Conservation (phyloP, 2,329 filamentous ascomycete genomes). For the Phoma sp. region DNA sequence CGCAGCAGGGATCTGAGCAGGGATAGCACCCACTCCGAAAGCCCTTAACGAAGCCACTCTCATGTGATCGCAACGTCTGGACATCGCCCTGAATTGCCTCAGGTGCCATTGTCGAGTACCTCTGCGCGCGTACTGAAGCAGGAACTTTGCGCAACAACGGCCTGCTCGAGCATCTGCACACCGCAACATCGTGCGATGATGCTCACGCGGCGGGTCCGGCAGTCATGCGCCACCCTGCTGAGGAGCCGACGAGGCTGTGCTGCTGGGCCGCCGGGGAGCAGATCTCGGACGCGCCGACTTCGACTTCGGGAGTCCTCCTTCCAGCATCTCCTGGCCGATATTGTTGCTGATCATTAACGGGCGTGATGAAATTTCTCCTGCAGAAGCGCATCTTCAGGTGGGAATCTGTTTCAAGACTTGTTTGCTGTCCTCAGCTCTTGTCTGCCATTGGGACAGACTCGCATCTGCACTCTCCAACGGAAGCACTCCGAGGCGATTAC, state of each 20-base stretch:
- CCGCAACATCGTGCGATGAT: conserved; percentile 13
- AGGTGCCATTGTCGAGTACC: conserved; percentile 38
- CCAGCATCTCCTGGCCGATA: conserved; percentile 23
- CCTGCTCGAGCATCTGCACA: conserved; percentile 22
- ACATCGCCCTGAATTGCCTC: conserved; percentile 21
- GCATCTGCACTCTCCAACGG: conserved; percentile 1
- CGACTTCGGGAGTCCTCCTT: conserved; percentile 12
- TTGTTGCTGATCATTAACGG: conserved; percentile 25
- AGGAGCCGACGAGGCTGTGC: conserved; percentile 34
- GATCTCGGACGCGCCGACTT: conserved; percentile 38
- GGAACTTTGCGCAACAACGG: conserved; percentile 11
- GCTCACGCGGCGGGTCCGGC: conserved; percentile 15
- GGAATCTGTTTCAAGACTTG: conserved; percentile 35
- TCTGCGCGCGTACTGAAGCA: conserved; percentile 46
- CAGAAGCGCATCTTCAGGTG: conserved; percentile 20
- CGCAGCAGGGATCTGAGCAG: conserved; percentile 39
- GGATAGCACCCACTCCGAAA: conserved; percentile 30
- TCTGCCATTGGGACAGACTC: conserved; percentile 33
- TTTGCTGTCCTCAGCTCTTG: conserved; percentile 23
- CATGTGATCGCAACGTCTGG: conserved; percentile 44
- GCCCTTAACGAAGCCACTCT: conserved; percentile 23
- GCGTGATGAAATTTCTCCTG: conserved; percentile 10
- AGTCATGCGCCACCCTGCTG: conserved; percentile 24
- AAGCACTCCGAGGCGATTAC: conserved; percentile 10
- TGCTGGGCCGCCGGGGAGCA: conserved; percentile 20